These are phyloP conservation scores for Pulveroboletus sp. DNA, from an alignment of 768 basidiomycete species.

Conservation along the genomic window DNA sequence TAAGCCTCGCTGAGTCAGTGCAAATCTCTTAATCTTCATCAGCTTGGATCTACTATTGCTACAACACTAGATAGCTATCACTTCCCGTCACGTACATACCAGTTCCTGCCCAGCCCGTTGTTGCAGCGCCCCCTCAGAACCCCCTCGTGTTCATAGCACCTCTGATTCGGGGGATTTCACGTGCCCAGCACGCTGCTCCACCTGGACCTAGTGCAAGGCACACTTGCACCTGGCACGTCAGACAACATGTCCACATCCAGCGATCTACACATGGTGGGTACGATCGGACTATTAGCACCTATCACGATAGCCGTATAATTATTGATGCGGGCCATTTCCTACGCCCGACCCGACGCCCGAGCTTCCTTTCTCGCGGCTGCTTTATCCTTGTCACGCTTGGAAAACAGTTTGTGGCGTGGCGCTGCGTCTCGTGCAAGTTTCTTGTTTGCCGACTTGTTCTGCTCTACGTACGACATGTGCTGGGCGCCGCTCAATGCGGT, in stretches of 20 bases:
- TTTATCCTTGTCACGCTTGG: conserved; percentile 78
- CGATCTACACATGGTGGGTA: conserved; percentile 8
- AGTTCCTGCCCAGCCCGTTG: neutral
- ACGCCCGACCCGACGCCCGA: conserved; percentile 30
- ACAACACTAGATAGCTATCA: no score
- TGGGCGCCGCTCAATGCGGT: conserved; percentile 84
- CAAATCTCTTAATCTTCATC: neutral
- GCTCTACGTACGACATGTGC: conserved; percentile 91
- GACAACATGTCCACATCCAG: conserved; percentile 16
- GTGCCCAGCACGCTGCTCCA: conserved; percentile 23
- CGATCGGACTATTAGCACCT: conserved; percentile 16
- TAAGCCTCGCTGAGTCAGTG: neutral
- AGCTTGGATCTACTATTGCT: no score
- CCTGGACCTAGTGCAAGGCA: conserved; percentile 25
- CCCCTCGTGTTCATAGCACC: conserved; percentile 28
- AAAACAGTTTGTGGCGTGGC: conserved; percentile 75
- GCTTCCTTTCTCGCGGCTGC: conserved; percentile 50
- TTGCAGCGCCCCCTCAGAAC: conserved; percentile 13
- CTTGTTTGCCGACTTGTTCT: conserved; percentile 90
- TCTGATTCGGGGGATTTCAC: conserved; percentile 30
- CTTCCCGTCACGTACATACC: no score
- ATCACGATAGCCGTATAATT: conserved; percentile 9
- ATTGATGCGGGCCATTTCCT: conserved; percentile 10
- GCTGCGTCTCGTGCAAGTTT: conserved; percentile 54
- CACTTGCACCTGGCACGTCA: conserved; percentile 10